Evolutionary conservation across 2,329 filamentous ascomycete species (phyloP).

Genomic region (Sclerotinia sclerotiorum): DNA sequence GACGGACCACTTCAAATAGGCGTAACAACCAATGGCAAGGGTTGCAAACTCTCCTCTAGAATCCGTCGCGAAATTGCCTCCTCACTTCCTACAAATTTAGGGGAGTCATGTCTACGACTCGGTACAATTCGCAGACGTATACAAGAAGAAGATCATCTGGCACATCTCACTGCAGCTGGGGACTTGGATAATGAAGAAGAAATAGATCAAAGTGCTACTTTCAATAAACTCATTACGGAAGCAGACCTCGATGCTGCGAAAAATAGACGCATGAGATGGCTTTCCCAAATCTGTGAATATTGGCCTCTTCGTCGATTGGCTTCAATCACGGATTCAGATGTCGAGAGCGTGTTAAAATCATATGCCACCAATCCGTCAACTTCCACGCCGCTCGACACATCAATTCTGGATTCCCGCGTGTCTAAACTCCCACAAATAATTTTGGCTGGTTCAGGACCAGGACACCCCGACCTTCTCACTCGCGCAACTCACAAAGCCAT

Average conservation of each 20-base stretch:
- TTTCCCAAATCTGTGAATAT: slow-evolving; percentile 96
- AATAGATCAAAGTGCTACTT: slow-evolving; percentile 72
- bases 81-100: slow-evolving; percentile 72
- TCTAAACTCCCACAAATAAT: slow-evolving; percentile 68
- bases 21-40: slow-evolving; percentile 90
- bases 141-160: slow-evolving; percentile 68
- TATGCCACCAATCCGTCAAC: slow-evolving; percentile 51
- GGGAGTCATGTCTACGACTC: slow-evolving; percentile 72
- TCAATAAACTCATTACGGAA: slow-evolving; percentile 79
- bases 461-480: slow-evolving; percentile 88
- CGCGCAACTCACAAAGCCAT: slow-evolving; percentile 77
- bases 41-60: slow-evolving; percentile 88
- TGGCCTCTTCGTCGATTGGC: slow-evolving; percentile 88
- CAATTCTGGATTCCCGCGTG: slow-evolving; percentile 35
- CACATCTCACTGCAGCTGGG: slow-evolving; percentile 36
- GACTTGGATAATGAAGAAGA: slow-evolving; percentile 50
- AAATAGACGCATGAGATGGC: slow-evolving; percentile 84
- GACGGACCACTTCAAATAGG: slow-evolving; percentile 93
- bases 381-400: slow-evolving; percentile 37
- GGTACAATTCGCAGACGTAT: slow-evolving; percentile 71
- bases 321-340: slow-evolving; percentile 74
- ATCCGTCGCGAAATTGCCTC: slow-evolving; percentile 86
- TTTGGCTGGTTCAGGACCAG: slow-evolving; percentile 87
- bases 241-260: slow-evolving; percentile 72
- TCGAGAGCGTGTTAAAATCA: slow-evolving; percentile 71